phyloP scores from a whole-genome alignment of 169 alveolate genomes.

The Plasmodium vivax region DNA sequence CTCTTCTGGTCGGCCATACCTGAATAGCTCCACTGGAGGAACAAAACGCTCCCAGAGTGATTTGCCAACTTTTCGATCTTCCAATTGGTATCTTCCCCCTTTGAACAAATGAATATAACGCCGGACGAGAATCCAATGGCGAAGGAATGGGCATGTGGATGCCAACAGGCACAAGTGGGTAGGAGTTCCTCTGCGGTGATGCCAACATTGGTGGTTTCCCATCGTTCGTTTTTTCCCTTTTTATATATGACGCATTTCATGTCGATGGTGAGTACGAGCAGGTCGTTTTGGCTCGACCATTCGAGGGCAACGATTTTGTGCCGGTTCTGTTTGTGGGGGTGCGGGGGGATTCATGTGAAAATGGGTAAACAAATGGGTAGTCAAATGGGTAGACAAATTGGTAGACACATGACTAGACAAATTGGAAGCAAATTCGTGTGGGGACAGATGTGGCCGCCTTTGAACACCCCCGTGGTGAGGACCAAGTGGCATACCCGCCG shows the following conservation, averaged over 20 bases:
- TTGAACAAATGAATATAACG: constrained; percentile 63
- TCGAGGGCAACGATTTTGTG: constrained; percentile 50
- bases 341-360: background rate
- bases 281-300: constrained; percentile 58
- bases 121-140: constrained; percentile 70
- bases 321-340: constrained; percentile 12
- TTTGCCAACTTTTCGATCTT: constrained; percentile 20
- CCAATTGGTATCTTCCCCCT: constrained; percentile 38
- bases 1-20: constrained; percentile 10
- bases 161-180: constrained; percentile 72
- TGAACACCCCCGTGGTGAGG: background rate
- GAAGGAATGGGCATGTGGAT: constrained; percentile 47
- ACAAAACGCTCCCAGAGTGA: constrained; percentile 55
- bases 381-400: background rate
- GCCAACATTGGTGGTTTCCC: constrained; percentile 42
- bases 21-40: constrained; percentile 44
- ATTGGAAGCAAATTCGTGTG: background rate
- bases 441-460: background rate
- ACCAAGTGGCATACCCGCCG: background rate
- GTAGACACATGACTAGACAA: background rate
- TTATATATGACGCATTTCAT: constrained; percentile 65
- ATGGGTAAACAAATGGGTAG: background rate
- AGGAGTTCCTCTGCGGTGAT: constrained; percentile 35
- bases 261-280: constrained; percentile 57
- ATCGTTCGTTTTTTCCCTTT: constrained; percentile 13